Evolutionary conservation across 768 basidiomycete species (phyloP).

Genomic region (Coprinopsis marcescibilis): DNA sequence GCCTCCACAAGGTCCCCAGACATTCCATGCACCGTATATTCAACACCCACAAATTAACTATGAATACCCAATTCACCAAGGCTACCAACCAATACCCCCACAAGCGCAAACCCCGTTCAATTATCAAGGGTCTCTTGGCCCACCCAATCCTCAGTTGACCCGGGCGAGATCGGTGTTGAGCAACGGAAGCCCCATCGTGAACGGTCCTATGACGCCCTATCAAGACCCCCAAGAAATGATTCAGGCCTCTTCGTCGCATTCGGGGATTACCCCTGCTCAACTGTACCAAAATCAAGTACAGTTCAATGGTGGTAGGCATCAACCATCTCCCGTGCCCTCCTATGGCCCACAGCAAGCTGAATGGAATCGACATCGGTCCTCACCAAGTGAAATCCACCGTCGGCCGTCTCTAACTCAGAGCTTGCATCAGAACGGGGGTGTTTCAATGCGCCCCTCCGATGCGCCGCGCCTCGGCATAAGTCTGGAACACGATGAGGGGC

Average conservation of each 20-base stretch:
- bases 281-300: conserved; percentile 77
- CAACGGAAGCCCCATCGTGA: conserved; percentile 26
- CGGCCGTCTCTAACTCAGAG: conserved; percentile 19
- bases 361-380: conserved; percentile 22
- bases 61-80: conserved; percentile 23
- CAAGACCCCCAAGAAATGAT: conserved; percentile 44
- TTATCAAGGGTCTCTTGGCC: conserved; percentile 27
- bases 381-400: conserved; percentile 14
- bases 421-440: conserved; percentile 21
- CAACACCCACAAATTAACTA: conserved; percentile 22
- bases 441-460: conserved; percentile 19
- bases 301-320: conserved; percentile 28
- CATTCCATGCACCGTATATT: conserved; percentile 31
- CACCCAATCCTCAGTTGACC: conserved; percentile 32
- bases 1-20: conserved; percentile 23
- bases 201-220: conserved; percentile 38
- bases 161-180: conserved; percentile 49
- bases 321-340: conserved; percentile 18
- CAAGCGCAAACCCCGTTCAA: conserved; percentile 6
- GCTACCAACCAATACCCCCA: conserved; percentile 18
- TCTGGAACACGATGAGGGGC: conserved; percentile 51
- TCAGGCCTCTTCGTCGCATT: conserved; percentile 35
- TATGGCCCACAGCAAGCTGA: conserved; percentile 21
- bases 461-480: conserved; percentile 32
- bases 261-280: conserved; percentile 69